phyloP scores from a whole-genome alignment of 495 filamentous ascomycete genomes.

The Elaphomyces granulatus region DNA sequence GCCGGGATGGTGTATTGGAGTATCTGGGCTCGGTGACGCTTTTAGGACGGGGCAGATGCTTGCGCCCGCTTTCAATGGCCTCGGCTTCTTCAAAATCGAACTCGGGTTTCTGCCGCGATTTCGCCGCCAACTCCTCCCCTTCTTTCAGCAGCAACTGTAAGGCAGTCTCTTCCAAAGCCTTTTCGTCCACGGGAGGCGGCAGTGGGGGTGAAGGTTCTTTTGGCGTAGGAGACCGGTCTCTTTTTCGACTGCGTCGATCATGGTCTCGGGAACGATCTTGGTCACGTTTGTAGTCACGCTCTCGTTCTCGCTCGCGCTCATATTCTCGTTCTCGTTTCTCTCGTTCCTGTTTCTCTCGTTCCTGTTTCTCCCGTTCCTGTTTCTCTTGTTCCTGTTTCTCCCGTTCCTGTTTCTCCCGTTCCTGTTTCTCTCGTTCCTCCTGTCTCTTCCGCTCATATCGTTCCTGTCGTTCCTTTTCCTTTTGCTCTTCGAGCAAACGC shows the following conservation, averaged over 20 bases:
- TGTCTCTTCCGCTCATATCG: slow-evolving; percentile 34
- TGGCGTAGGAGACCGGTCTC: slow-evolving; percentile 25
- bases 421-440: slow-evolving; percentile 29
- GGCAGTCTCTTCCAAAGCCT: slow-evolving; percentile 42
- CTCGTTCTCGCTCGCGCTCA: slow-evolving; percentile 23
- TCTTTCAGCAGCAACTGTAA: slow-evolving; percentile 42
- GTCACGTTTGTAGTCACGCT: slow-evolving; percentile 26
- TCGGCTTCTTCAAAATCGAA: slow-evolving; percentile 42
- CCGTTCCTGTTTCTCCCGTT: slow-evolving; percentile 20
- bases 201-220: slow-evolving; percentile 28
- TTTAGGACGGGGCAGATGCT: slow-evolving; percentile 17
- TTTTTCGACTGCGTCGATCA: slow-evolving; percentile 21
- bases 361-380: slow-evolving; percentile 25
- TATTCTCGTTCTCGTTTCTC: slow-evolving; percentile 26
- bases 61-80: slow-evolving; percentile 33
- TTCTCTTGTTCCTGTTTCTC: slow-evolving; percentile 19
- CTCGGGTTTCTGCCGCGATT: slow-evolving; percentile 41
- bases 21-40: slow-evolving; percentile 17
- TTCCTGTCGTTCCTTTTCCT: slow-evolving; percentile 39
- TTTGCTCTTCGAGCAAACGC: slow-evolving; percentile 34
- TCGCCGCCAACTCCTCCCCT: slow-evolving; percentile 45
- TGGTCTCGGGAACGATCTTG: slow-evolving; percentile 25
- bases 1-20: slow-evolving; percentile 14
- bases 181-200: slow-evolving; percentile 35
- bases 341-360: slow-evolving; percentile 18